Base-by-base conservation (phyloP, 257 asterid species). In the Jasminum sambac region DNA sequence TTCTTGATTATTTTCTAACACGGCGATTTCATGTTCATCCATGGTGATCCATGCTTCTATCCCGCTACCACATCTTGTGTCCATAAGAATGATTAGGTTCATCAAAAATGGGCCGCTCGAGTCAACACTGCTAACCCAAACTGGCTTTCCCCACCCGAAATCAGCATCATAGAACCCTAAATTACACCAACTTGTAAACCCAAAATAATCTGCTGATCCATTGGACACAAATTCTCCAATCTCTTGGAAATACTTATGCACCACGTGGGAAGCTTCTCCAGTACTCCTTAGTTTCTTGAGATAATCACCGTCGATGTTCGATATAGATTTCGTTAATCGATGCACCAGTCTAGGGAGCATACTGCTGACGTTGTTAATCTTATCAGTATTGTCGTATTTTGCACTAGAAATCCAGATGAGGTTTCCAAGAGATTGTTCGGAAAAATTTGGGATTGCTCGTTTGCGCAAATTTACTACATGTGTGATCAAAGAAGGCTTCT, bases 1-100 rank as follows among this genome's bases (percentile, higher is more conserved):
- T 4, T 90, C 89, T 70, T 76, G 80, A 73, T 80, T 70, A 23
- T 39, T 16, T 43, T 82, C 78, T 13, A 92, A 73, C 17, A 57
- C 17, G 11, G 57, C 69, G 94, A 92, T 88, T 16, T 86, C 92
- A 71, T 72, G 78, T 63, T 88, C 82, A 80, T 85, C 96, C 81
- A 92, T 68, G 4, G 96, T 90, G 73, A 92, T 86, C 98, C 98
- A 90, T 3, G 98, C 98, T 82, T 92, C 98, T 0, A 92, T 72
- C 39, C 96, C 96, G 70, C 70, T 70, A 6, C 81, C 96, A 77
- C 77, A 63, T 72, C 58, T 85, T 8, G 80, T 84, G 24, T 92
- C 96, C 79, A 80, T 72, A 11, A 92, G 73, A 38, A 90, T 40
- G 0, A 78, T 66, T 41, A 90, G 84, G 50, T 92, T 92, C 90